Base-by-base conservation (phyloP, 331 rosid genomes). In the Cydonia oblonga region DNA sequence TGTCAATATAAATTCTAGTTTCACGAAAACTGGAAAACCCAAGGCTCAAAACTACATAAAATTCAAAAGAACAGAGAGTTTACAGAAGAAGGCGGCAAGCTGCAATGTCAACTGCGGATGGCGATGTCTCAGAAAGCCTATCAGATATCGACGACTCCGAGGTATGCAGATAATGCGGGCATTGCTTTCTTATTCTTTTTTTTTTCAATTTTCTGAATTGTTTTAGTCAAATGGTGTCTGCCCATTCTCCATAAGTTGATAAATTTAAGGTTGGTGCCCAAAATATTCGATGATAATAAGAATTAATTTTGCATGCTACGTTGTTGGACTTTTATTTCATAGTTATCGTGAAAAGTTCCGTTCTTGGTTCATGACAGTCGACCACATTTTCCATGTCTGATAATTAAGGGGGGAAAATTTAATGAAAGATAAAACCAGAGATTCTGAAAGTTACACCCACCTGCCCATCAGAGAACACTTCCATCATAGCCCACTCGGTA, bases 121-220 rank as follows among this genome's bases (percentile, higher is more conserved):
- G 42, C 26, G 72, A 38, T 38, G 72, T 35, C 29, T 77, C 76
- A 15, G 71, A 63, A 24, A 54, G 76, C 76, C 66, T 77, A n/a
- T 71, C 76, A 38, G 72, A 63, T 40, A 63, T 70, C 15, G 70
- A 51, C 54, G 81, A 77, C 40, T 20, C 60, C 15, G 60, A 77
- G 81, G 81, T 77, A 53, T 28, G 56, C 33, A 29, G 40, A 61
- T 8, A 7, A 22, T 15, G 53, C 60, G 20, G 9, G 26, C 14
- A 49, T 53, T 10, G 14, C 51, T 38, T 38, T 38, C 22, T 4
- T 68, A 25, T 11, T 42, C 3, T 24, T 38, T 13, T 24, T 38
- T 13, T 22, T n/a, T 35, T 12, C n/a, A 46, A 16, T 1, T 46
- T 42, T 9, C 9, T 4, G 25, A 4, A 19, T 59, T 14, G 22